phyloP scores from a whole-genome alignment of 2,329 filamentous ascomycete genomes.

The Fusarium guadeloupense region DNA sequence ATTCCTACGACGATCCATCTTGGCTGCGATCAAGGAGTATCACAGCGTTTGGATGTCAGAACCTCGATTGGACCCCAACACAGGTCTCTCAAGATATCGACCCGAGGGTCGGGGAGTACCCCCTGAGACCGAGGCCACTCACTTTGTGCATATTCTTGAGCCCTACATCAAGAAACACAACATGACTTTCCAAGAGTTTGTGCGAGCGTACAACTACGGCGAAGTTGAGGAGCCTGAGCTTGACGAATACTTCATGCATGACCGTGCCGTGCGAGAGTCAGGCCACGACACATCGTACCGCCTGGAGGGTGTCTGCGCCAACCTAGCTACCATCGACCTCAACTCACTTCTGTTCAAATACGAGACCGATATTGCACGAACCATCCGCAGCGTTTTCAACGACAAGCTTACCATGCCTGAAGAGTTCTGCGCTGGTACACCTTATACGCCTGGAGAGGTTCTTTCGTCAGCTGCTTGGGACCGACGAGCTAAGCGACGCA shows the following conservation, averaged over 20 bases:
- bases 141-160: conserved; percentile 84
- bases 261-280: conserved; percentile 93
- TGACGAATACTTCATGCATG: conserved; percentile 95
- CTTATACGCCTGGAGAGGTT: conserved; percentile 70
- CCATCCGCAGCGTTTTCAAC: conserved; percentile 83
- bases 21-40: conserved; percentile 97
- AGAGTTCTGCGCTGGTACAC: conserved; percentile 78
- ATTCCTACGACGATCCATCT: conserved; percentile 80
- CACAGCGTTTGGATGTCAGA: conserved; percentile 85
- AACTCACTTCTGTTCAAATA: conserved; percentile 98
- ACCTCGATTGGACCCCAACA: conserved; percentile 79
- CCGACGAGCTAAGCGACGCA: conserved; percentile 83
- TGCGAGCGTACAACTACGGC: conserved; percentile 84
- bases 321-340: conserved; percentile 92
- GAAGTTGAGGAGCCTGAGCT: conserved; percentile 84
- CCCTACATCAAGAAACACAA: conserved; percentile 86
- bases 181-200: conserved; percentile 85
- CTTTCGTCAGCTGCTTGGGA: conserved; percentile 92
- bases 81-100: conserved; percentile 84
- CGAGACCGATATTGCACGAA: conserved; percentile 89
- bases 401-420: conserved; percentile 84
- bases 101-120: conserved; percentile 87
- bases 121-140: conserved; percentile 87
- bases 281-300: conserved; percentile 97
- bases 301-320: conserved; percentile 84